A percentile compares a stretch with the other conserved stretches of the same genome.
Evolutionary conservation across 2,329 filamentous ascomycete genomes (phyloP).

Genomic region (Penicillium sp.): DNA sequence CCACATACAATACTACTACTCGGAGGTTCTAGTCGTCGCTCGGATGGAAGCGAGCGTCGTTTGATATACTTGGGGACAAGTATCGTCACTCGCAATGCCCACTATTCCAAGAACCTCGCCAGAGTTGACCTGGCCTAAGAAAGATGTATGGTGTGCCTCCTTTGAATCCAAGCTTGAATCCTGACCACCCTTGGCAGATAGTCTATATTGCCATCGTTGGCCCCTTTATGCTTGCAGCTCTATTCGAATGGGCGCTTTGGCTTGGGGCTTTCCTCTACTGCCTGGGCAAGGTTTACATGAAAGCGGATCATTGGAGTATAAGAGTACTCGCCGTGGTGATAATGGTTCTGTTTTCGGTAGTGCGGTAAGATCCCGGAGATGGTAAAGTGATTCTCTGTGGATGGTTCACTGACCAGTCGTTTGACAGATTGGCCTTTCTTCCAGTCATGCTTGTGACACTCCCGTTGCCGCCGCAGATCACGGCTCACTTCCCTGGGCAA

Average conservation of each 20-base stretch:
- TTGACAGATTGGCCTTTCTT: slow-evolving; percentile 71
- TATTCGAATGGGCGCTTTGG: slow-evolving; percentile 93
- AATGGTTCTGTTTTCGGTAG: slow-evolving; percentile 65
- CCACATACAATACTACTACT: background rate
- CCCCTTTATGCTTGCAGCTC: slow-evolving; percentile 74
- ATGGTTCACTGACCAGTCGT: slow-evolving; percentile 1
- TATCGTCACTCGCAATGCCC: background rate
- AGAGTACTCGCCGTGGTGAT: slow-evolving; percentile 72
- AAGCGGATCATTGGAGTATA: slow-evolving; percentile 85
- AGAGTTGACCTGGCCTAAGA: slow-evolving; percentile 7
- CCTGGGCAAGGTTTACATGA: slow-evolving; percentile 78
- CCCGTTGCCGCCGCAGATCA: slow-evolving; percentile 70
- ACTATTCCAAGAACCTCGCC: background rate
- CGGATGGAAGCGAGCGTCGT: background rate
- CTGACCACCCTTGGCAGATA: slow-evolving; percentile 55
- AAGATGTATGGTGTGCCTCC: slow-evolving; percentile 13
- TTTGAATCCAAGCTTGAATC: background rate
- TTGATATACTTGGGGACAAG: too few relatives aligned
- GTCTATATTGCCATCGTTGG: slow-evolving; percentile 79
- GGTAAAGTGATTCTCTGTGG: background rate
- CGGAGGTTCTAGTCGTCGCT: too few relatives aligned
- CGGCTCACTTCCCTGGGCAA: slow-evolving; percentile 63
- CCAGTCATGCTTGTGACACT: slow-evolving; percentile 93
- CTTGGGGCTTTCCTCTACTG: slow-evolving; percentile 92
- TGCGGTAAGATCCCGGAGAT: slow-evolving; percentile 57